phyloP scores from a whole-genome alignment of 2,329 filamentous ascomycete genomes.

The Pestalotiopsis fici region DNA sequence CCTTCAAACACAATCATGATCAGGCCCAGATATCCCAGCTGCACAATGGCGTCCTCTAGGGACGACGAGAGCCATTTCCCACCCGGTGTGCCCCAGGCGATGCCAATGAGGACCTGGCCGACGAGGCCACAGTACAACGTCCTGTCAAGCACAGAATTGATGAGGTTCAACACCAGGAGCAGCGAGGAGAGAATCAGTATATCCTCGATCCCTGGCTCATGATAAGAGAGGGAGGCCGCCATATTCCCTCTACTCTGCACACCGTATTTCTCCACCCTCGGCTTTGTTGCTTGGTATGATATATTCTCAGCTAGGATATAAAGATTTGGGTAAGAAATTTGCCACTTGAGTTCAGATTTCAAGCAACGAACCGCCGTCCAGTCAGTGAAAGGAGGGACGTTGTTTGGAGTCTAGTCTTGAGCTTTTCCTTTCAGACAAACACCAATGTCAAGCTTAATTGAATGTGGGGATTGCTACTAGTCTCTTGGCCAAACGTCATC shows the following conservation, averaged over 20 bases:
- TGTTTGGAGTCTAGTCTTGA: too few species aligned
- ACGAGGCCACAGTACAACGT: slow-evolving; percentile 70
- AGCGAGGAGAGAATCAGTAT: slow-evolving; percentile 65
- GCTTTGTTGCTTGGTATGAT: not conserved
- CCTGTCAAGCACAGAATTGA: slow-evolving; percentile 58
- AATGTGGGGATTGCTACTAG: too few species aligned
- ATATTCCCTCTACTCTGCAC: not conserved
- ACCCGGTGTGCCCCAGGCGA: slow-evolving; percentile 70
- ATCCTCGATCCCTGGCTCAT: slow-evolving; percentile 60
- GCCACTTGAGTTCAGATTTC: too few species aligned
- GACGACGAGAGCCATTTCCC: slow-evolving; percentile 56
- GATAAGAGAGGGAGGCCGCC: slow-evolving; percentile 49
- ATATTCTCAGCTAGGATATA: too few species aligned
- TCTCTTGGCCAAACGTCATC: too few species aligned
- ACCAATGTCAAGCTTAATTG: too few species aligned
- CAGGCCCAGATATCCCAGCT: slow-evolving; percentile 74
- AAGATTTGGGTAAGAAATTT: too few species aligned
- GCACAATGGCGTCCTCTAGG: slow-evolving; percentile 56
- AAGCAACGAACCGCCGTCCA: too few species aligned
- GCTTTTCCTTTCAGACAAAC: too few species aligned
- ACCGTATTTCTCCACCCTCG: not conserved
- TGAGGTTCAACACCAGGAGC: slow-evolving; percentile 60
- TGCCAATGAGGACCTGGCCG: slow-evolving; percentile 70
- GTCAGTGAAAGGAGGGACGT: too few species aligned
- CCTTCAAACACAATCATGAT: slow-evolving; percentile 73